Base-by-base conservation (phyloP, 768 basidiomycete genomes). In the Hygrocybe coccinea region DNA sequence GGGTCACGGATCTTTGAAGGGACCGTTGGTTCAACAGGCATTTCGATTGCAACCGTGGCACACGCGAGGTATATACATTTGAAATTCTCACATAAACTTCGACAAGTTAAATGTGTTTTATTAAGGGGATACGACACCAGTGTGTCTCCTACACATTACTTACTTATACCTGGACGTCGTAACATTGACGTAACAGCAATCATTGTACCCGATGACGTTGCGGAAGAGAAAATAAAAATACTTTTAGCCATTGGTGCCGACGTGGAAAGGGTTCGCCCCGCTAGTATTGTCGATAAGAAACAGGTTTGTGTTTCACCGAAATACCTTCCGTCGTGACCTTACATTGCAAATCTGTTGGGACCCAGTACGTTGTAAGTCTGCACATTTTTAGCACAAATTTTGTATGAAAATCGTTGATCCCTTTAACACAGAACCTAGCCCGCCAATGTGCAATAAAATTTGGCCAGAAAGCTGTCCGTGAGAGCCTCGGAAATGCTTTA, bases 1-100 rank as follows among this genome's bases (percentile, higher is more conserved):
- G 88, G 89, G 5, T 97, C 91, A 0, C 84, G 91, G 6, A 93
- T 99, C 37, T 99, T 98, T 56, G 97, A 98, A 69, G 97, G 97
- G 3, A 99, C 95, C 0, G 91, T 95, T 3, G 97, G 92, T 7
- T 94, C 91, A 0, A 97, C 94, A 0, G 94, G 97, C 5, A 98
- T 98, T 55, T 97, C 94, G 1, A 86, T 99, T 50, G 95, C 97
- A 0, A 97, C 90, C 2, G 89, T 99, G 50, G 89, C 93, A 1
- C 80, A 81, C 60, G 93, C 94, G 10, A 85, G 87, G 92, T 90
- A 60, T 80, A 62, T 36, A 14, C 19, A n/a, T 8, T 8, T 3
- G 29, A 46, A 22, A 52, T 50, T 50, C 34, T 56, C 17, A n/a
- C n/a, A n/a, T 17, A 41, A 35, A 44, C 11, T 15, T 34, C n/a